Percentiles rank a stretch among this genome's conserved stretches.
Evolutionary conservation across 345 rosid genomes (phyloP).

Genomic region (Angophora floribunda): DNA sequence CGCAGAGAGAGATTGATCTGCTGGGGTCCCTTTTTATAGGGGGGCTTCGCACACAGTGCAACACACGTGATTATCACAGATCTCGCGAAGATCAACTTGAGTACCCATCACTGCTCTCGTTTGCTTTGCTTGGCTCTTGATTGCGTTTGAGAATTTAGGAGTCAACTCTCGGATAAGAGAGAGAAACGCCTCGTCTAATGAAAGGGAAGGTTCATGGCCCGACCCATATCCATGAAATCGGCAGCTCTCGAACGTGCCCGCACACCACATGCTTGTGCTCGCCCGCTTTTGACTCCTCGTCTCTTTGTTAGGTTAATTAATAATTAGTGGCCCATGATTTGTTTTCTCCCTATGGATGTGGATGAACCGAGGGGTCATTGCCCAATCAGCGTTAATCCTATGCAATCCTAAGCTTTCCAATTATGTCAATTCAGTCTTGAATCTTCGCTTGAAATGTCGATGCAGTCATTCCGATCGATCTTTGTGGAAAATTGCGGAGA

Average conservation of each 20-base stretch:
- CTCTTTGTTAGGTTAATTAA: neutral
- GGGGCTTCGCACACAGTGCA: neutral
- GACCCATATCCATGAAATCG: neutral
- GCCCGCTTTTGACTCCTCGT: neutral
- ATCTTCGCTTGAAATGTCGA: neutral
- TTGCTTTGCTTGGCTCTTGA: neutral
- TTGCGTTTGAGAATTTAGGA: neutral
- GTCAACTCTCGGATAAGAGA: neutral
- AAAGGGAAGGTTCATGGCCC: neutral
- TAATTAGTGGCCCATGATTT: neutral
- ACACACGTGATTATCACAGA: neutral
- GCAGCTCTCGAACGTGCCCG: neutral
- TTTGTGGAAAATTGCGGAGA: accelerated
- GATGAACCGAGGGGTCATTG: neutral
- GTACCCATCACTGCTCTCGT: neutral
- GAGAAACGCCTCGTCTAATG: neutral
- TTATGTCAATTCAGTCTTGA: accelerated
- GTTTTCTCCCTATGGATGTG: neutral
- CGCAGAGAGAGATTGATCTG: neutral
- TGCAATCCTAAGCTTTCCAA: neutral
- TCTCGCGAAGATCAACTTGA: neutral
- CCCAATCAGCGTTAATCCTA: neutral
- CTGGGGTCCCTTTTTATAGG: neutral
- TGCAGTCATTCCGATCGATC: accelerated
- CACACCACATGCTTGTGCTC: neutral